phyloP scores from a whole-genome alignment of 1,139 yeast species.

The Magnusiomyces ingens region DNA sequence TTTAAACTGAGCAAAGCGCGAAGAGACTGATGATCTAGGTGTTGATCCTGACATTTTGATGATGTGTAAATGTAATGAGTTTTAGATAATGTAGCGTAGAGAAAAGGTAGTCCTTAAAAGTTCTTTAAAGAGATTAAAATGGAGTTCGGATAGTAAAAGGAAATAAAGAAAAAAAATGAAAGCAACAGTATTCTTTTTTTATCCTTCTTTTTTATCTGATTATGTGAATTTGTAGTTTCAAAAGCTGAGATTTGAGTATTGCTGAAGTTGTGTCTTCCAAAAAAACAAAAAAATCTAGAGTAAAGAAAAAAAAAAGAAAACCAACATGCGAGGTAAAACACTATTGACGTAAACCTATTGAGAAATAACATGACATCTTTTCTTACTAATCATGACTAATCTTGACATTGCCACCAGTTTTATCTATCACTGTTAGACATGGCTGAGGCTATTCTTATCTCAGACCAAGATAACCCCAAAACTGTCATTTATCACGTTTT shows the following conservation, averaged over 20 bases:
- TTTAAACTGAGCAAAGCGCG: slow-evolving; percentile 61
- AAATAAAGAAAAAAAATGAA: background rate
- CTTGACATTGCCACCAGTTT: background rate
- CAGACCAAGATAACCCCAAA: background rate
- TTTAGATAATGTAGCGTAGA: background rate
- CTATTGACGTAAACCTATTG: background rate
- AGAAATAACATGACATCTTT: background rate
- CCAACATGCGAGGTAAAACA: background rate
- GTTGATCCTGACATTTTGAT: slow-evolving; percentile 20
- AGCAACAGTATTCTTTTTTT: background rate
- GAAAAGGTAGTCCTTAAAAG: background rate
- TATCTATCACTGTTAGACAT: background rate
- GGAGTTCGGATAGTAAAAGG: background rate
- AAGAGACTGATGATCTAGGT: slow-evolving; percentile 32
- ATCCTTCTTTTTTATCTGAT: too few relatives aligned
- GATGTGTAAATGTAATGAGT: background rate
- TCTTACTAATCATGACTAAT: slow-evolving; percentile 1
- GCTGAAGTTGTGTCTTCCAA: too few relatives aligned
- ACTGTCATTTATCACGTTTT: background rate
- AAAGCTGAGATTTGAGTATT: too few relatives aligned
- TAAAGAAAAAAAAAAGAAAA: background rate
- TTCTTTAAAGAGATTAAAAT: background rate
- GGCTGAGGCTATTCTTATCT: too few relatives aligned
- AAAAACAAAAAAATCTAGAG: too few relatives aligned
- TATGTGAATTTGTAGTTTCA: too few relatives aligned